Base-by-base conservation (phyloP, 768 basidiomycete species). In the Leucogyrophana mollusca region DNA sequence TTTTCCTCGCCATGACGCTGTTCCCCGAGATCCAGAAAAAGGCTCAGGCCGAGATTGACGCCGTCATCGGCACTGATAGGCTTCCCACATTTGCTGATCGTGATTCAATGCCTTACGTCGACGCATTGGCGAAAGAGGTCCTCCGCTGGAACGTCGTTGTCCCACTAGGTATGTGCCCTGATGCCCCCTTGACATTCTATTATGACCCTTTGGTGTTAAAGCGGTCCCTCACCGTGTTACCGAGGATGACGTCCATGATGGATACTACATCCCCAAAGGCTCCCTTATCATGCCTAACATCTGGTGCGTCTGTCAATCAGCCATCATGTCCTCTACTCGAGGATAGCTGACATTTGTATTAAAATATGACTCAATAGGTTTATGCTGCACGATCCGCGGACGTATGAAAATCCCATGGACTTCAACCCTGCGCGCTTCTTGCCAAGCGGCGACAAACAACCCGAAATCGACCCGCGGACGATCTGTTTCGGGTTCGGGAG, bases 401-500 rank as follows among this genome's bases (percentile, higher is more conserved):
- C 64, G 21, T 85, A 85, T 59, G 55, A 67, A 27, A 67, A 80
- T 35, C 83, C 83, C 3, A 66, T 74, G 48, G 56, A 60, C 42
- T 86, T 85, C 58, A 74, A 73, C 36, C 84, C 84, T 17, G 79
- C 79, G 42, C 77, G 84, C 23, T 85, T 78, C 62, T 66, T 85
- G 24, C 64, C 70, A 1, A 43, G 42, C 11, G 51, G 58, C 4
- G 59, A 56, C 33, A 60, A 63, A 34, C 52, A 62, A 35, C 73
- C 73, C 23, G 79, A 84, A 55, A 59, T 55, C 16, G 83, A 85
- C 61, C 81, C 83, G 49, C 78, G 78, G 45, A 71, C 71, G 39
- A 58, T 82, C 38, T 82, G 78, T 55, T 88, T 86, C 64, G 85
- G 85, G 6, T 88, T 85, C 56, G 85, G 85, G 39, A 70, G 85